These are phyloP conservation scores for Cladosporium sphaerospermum DNA, from an alignment of 2,329 filamentous ascomycete genomes.

Conservation along the genomic window DNA sequence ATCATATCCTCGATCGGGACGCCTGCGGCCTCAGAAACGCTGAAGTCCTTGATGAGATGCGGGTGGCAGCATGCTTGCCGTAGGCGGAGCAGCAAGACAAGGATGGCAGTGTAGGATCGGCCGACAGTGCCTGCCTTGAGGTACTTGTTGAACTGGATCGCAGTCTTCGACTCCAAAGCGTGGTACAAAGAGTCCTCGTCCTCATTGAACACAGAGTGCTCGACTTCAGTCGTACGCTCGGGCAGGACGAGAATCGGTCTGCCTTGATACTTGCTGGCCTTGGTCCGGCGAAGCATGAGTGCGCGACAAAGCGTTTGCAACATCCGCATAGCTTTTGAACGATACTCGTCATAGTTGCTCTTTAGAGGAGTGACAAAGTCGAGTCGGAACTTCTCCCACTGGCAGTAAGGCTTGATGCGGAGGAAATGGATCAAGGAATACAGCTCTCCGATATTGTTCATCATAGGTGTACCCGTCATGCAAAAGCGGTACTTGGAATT, in stretches of 20 bases:
- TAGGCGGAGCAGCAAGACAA: conserved; percentile 73
- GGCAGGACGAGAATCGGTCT: conserved; percentile 66
- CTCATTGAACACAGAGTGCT: conserved; percentile 59
- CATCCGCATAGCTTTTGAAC: conserved; percentile 55
- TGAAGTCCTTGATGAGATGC: conserved; percentile 62
- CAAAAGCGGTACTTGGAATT: conserved; percentile 62
- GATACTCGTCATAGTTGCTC: conserved; percentile 24
- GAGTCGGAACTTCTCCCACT: conserved; percentile 55
- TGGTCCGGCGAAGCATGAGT: conserved; percentile 75
- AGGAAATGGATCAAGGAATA: conserved; percentile 74
- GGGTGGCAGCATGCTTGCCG: conserved; percentile 77
- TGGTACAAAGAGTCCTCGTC: conserved; percentile 62
- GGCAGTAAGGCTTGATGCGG: conserved; percentile 66
- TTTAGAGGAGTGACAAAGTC: conserved; percentile 52
- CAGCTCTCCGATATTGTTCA: conserved; percentile 75
- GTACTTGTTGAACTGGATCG: conserved; percentile 70
- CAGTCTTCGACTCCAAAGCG: conserved; percentile 59
- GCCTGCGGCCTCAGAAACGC: conserved; percentile 44
- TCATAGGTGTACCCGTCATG: conserved; percentile 79
- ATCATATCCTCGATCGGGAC: conserved; percentile 51
- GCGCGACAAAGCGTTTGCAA: conserved; percentile 72
- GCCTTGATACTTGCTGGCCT: conserved; percentile 71
- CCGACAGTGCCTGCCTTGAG: conserved; percentile 61
- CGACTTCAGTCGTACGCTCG: conserved; percentile 55
- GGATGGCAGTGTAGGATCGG: conserved; percentile 69